Percentiles rank a stretch among this genome's conserved stretches.
Conservation (phyloP, 768 basidiomycete species). For the Galerina sulciceps region DNA sequence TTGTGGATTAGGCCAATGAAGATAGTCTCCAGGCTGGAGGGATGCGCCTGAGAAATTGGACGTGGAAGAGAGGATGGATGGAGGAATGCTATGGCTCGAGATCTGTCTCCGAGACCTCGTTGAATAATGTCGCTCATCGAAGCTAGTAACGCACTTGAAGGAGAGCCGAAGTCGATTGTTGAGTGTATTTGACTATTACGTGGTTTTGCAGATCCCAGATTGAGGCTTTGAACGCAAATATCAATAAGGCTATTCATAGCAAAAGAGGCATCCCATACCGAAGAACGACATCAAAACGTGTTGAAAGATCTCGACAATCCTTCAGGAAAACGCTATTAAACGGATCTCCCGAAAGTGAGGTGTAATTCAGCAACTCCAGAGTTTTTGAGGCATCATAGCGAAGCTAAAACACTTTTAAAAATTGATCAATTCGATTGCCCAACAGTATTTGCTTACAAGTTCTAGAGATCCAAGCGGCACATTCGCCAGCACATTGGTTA, state of each 20-base stretch:
- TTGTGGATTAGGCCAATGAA: conserved; percentile 81
- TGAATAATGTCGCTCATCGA: conserved; percentile 55
- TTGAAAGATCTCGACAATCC: conserved; percentile 64
- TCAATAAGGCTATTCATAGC: not conserved
- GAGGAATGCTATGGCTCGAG: conserved; percentile 65
- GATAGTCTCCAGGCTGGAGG: conserved; percentile 51
- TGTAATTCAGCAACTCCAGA: conserved; percentile 61
- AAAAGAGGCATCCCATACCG: conserved; percentile 44
- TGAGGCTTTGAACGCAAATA: conserved; percentile 46
- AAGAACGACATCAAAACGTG: conserved; percentile 76
- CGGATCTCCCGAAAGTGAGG: conserved; percentile 53
- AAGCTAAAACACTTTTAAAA: conserved; percentile 48
- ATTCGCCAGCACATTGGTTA: conserved; percentile 75
- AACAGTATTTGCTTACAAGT: conserved; percentile 52
- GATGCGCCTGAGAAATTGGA: conserved; percentile 57
- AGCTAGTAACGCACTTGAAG: conserved; percentile 56
- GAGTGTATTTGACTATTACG: conserved; percentile 46
- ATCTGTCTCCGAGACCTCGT: conserved; percentile 76
- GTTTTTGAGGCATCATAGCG: conserved; percentile 77
- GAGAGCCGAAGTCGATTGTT: conserved; percentile 63
- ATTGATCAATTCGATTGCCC: not conserved
- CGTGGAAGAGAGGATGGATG: conserved; percentile 51
- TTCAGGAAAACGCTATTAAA: conserved; percentile 77
- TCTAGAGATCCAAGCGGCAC: conserved; percentile 80
- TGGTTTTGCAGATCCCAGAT: conserved; percentile 53